phyloP scores from a whole-genome alignment of 1,284 basidiomycete genomes.

The Naganishia sp. region DNA sequence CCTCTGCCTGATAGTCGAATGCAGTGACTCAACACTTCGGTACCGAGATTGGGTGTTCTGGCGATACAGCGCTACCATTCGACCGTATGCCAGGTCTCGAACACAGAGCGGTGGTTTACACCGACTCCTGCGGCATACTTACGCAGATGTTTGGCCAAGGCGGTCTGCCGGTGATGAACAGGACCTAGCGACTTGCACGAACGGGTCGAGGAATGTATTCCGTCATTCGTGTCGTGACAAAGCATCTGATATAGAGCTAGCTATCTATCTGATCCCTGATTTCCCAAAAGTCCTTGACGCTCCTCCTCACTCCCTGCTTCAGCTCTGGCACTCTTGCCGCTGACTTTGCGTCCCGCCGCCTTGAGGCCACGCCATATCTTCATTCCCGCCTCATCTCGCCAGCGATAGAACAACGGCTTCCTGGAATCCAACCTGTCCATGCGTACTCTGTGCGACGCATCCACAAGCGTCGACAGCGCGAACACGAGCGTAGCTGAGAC shows the following conservation, averaged over 20 bases:
- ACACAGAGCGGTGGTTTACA: too few relatives aligned
- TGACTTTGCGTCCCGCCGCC: slow-evolving; percentile 23
- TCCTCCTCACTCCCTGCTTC: slow-evolving; percentile 37
- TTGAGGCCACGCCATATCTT: slow-evolving; percentile 42
- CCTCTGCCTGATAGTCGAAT: not conserved
- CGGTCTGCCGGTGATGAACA: too few relatives aligned
- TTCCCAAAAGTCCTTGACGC: slow-evolving; percentile 33
- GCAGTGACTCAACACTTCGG: too few relatives aligned
- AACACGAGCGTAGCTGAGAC: slow-evolving; percentile 66
- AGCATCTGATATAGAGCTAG: too few relatives aligned
- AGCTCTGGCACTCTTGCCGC: slow-evolving; percentile 28
- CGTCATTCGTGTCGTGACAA: too few relatives aligned
- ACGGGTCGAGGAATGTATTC: too few relatives aligned
- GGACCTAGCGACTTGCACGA: too few relatives aligned
- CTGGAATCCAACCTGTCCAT: slow-evolving; percentile 64
- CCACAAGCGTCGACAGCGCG: slow-evolving; percentile 65
- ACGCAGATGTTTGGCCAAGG: too few relatives aligned
- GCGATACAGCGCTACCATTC: too few relatives aligned
- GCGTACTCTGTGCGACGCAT: slow-evolving; percentile 69
- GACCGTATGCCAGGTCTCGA: too few relatives aligned
- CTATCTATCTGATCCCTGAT: not conserved
- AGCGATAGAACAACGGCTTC: slow-evolving; percentile 59
- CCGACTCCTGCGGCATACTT: too few relatives aligned
- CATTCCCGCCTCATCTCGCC: slow-evolving; percentile 46
- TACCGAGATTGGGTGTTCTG: too few relatives aligned